Conservation (phyloP, 306 rosid species). For the Corylus heterophylla region DNA sequence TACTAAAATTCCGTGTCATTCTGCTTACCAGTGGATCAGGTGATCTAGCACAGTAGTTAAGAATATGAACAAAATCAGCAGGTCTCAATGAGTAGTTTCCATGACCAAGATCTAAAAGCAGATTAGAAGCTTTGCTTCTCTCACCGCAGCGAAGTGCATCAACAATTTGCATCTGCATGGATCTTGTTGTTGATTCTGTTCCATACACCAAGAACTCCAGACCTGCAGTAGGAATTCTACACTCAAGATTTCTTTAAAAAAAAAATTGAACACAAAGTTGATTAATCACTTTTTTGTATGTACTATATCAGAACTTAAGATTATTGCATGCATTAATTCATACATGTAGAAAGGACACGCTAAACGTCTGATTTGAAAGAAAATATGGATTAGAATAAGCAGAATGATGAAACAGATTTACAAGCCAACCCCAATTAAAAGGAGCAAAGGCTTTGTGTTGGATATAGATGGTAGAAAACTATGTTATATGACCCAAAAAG, state of each 20-base stretch:
- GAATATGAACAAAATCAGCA: slow-evolving; percentile 57
- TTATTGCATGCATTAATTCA: background rate
- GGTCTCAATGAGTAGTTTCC: slow-evolving; percentile 48
- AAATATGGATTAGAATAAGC: too few relatives aligned
- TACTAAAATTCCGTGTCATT: slow-evolving; percentile 6
- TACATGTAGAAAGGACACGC: too few relatives aligned
- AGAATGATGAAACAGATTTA: background rate
- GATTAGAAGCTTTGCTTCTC: slow-evolving; percentile 59
- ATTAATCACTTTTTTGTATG: background rate
- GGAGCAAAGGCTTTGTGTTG: background rate
- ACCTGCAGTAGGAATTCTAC: slow-evolving; percentile 37
- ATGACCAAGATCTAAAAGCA: slow-evolving; percentile 55
- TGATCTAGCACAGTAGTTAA: slow-evolving; percentile 60
- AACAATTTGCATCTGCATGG: slow-evolving; percentile 56
- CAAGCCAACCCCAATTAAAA: background rate
- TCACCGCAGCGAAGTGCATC: slow-evolving; percentile 61
- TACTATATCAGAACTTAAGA: too few relatives aligned
- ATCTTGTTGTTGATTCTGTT: slow-evolving; percentile 29
- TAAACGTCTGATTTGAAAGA: too few relatives aligned
- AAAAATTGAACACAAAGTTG: background rate
- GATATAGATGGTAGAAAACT: background rate
- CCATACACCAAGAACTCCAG: slow-evolving; percentile 28
- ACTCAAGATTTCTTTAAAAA: background rate
- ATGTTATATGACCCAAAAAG: background rate
- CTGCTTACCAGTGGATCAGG: slow-evolving; percentile 87